Evolutionary conservation across 208 protist genomes (phyloP), one percentile per base, ranked within the genome.

Genomic region (Acanthamoeba sp.): DNA sequence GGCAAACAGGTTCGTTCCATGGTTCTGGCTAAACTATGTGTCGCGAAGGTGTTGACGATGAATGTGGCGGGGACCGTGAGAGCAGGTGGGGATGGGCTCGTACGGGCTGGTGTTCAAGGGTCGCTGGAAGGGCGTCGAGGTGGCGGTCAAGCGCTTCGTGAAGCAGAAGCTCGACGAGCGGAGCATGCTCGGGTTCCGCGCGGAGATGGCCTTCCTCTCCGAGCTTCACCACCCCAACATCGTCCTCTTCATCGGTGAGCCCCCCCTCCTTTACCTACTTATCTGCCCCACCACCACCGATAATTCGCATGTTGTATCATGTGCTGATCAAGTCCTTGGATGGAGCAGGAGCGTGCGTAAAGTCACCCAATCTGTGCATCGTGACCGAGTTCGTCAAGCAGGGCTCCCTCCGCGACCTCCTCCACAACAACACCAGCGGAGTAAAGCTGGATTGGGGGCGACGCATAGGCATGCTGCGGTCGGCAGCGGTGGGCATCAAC

Each of bases 211-310:
- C 38, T 78, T 78, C 69, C 29, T 78, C n/a, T 48, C 36, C n/a
- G 69, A 78, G 29, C 69, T 78, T 1, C 69, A 78, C 69, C 69
- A 78, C 38, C 69, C 69, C 69, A 78, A 78, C 69, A 78, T 78
- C n/a, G 69, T 78, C 20, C 69, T 78, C 36, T 78, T 78, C 38
- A 9, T 78, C 20, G 69, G 69, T 22, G 24, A 16, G 16, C 57
- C 24, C 57, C 57, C 24, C 57, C 57, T 24, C 24, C 57, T 64
- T 24, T n/a, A 16, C 20, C 57, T 64, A 24, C 57, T 64, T 16
- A n/a, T 24, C 20, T 24, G 16, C 24, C 57, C 24, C 57, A n/a
- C 57, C 24, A n/a, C n/a, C n/a, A n/a, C n/a, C 16, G 16, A 64
- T n/a, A n/a, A n/a, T n/a, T n/a, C n/a, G n/a, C n/a, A n/a, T n/a